phyloP scores from a whole-genome alignment of 2,329 filamentous ascomycete species.

The Byssochlamys sp. region DNA sequence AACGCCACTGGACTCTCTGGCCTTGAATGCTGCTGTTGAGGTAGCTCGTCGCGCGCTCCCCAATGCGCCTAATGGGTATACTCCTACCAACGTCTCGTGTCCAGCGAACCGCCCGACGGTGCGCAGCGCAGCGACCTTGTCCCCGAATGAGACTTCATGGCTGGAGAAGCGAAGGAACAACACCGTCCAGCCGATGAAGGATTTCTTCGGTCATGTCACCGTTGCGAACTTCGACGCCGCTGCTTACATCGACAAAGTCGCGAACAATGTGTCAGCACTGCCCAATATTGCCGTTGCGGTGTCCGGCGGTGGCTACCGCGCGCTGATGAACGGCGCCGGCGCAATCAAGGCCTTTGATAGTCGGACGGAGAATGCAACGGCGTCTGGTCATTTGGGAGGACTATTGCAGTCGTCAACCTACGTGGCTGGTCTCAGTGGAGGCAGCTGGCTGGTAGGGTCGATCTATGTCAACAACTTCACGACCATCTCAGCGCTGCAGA shows the following conservation, averaged over 20 bases:
- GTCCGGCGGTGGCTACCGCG: conserved; percentile 77
- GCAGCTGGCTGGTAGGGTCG: conserved; percentile 75
- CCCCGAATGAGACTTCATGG: conserved; percentile 64
- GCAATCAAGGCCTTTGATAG: conserved; percentile 69
- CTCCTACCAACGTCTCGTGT: conserved; percentile 58
- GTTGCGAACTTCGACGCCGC: conserved; percentile 65
- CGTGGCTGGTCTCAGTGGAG: conserved; percentile 68
- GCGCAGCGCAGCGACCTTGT: conserved; percentile 54
- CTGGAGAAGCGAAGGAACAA: conserved; percentile 59
- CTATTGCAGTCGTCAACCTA: conserved; percentile 75
- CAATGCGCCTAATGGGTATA: conserved; percentile 59
- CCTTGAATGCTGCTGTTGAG: not conserved
- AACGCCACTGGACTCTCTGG: not conserved
- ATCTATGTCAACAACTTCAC: conserved; percentile 71
- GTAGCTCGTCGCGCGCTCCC: conserved; percentile 35
- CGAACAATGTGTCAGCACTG: conserved; percentile 45
- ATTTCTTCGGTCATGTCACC: conserved; percentile 59
- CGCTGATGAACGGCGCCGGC: conserved; percentile 75
- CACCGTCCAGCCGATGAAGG: conserved; percentile 64
- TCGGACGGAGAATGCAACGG: conserved; percentile 55
- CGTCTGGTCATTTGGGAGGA: conserved; percentile 62
- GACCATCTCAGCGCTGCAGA: conserved; percentile 49
- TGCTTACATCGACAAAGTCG: conserved; percentile 55
- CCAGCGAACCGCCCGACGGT: conserved; percentile 60
- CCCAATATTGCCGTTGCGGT: conserved; percentile 67